Evolutionary conservation across 176 grass and related monocot species (phyloP), one percentile per base, ranked within the genome.

Genomic region (Musa troglodytarum): DNA sequence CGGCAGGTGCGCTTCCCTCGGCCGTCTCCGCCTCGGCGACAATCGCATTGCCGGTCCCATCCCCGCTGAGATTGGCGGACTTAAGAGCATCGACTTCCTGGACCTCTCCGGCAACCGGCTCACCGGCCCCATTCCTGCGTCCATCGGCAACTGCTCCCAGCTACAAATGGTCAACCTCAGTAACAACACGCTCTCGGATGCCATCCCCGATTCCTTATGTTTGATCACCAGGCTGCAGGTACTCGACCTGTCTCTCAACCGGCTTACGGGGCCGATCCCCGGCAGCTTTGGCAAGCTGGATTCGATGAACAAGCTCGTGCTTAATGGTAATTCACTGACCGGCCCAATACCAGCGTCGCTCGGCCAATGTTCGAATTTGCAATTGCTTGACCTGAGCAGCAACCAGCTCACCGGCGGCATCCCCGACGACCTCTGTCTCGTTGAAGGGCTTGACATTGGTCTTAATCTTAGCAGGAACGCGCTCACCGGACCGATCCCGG

Each of bases 81-180:
- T 99, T 80, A 94, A 52, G 78, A 99, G 54, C 88, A 77, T 99
- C 73, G 85, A 54, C 55, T 99, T 99, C 76, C 88, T 99, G 12
- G 95, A 99, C 74, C 89, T 99, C 62, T 87, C 80, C 7, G 82
- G 62, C 80, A 99, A 99, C 77, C 90, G 90, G 1, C 86, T 99
- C 1, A 63, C 87, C 0, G 95, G 95, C 0, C 43, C 73, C 8
- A 62, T 99, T 0, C 95, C 90, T 7, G 10, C 78, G 0, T 82
- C 90, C 84, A 81, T 99, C 54, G 80, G 88, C 15, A 82, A 82
- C 63, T 94, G 95, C 75, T 77, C 90, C 52, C 84, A 94, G 81
- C 88, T 99, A n/a, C 95, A 99, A 85, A 94, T 94, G 95, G 80
- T 93, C 8, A 80, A 88, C 65, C 86, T 99, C 11, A 87, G 90